Evolutionary conservation across 2,329 filamentous ascomycete genomes (phyloP).

Genomic region (Fusarium sp.): DNA sequence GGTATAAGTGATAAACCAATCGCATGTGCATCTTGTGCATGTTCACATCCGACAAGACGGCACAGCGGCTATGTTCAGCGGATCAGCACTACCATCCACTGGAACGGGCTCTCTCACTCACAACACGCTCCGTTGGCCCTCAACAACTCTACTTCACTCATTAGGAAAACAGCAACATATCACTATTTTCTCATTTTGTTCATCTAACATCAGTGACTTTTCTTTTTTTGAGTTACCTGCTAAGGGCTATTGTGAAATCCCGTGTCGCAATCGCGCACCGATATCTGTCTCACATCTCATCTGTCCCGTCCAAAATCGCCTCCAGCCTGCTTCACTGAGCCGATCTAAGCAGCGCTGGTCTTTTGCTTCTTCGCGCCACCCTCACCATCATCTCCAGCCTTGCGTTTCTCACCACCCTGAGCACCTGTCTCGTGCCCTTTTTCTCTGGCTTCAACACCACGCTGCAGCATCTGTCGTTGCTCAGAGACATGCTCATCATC

Average conservation of each 20-base stretch:
- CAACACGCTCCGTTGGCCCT: rapidly evolving
- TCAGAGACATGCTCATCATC: background rate
- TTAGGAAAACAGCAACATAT: rapidly evolving
- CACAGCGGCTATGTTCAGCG: background rate
- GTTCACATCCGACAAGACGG: background rate
- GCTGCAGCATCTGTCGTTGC: background rate
- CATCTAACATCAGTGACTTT: rapidly evolving
- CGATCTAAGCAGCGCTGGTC: background rate
- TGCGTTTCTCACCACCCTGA: background rate
- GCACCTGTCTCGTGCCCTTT: background rate
- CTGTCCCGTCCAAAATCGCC: background rate
- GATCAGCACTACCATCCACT: background rate
- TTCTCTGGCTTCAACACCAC: background rate
- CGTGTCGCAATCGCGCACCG: rapidly evolving
- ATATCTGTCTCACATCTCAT: background rate
- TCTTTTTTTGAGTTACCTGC: rapidly evolving
- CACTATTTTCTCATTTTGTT: rapidly evolving
- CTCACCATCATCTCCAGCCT: rapidly evolving
- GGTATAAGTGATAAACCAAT: background rate
- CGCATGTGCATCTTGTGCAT: background rate
- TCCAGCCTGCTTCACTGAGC: rapidly evolving
- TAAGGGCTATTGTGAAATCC: rapidly evolving
- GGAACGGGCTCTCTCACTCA: rapidly evolving
- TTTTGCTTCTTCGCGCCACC: background rate
- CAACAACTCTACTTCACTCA: background rate